Conservation (phyloP, 441 rosid species). For the Erysimum cheiri region DNA sequence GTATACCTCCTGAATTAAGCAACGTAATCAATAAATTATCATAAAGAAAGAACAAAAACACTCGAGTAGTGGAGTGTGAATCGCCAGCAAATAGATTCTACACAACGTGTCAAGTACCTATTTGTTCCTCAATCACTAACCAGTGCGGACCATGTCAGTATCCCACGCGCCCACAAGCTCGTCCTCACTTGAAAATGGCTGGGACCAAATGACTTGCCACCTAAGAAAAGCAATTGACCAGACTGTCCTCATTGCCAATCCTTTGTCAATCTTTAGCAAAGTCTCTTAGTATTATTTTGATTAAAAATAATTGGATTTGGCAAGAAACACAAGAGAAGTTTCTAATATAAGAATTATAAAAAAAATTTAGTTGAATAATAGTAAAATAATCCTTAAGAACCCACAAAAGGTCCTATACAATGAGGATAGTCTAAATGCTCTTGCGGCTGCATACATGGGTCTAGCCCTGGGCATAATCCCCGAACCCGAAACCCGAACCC, state of each 20-base stretch:
- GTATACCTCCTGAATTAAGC: constrained; percentile 8
- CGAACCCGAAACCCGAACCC: rapidly evolving
- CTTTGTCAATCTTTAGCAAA: no score
- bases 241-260: no score
- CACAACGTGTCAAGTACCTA: constrained; percentile 18
- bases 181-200: background rate
- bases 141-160: constrained; percentile 26
- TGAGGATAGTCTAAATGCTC: no score
- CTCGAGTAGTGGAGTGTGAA: constrained; percentile 27
- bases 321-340: no score
- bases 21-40: constrained; percentile 18
- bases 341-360: no score
- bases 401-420: no score
- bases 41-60: background rate
- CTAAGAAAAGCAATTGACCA: constrained; percentile 28
- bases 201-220: constrained; percentile 27
- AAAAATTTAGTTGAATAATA: no score
- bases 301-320: no score
- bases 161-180: constrained; percentile 11
- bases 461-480: background rate
- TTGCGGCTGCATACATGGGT: constrained; percentile 2
- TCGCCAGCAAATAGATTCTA: constrained; percentile 25
- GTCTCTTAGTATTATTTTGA: no score
- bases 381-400: no score
- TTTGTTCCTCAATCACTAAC: background rate